A percentile compares a stretch with the other conserved stretches of the same genome.
These are phyloP conservation scores for Aspergillus calidoustus DNA, from an alignment of 2,329 filamentous ascomycete species.

Conservation along the genomic window DNA sequence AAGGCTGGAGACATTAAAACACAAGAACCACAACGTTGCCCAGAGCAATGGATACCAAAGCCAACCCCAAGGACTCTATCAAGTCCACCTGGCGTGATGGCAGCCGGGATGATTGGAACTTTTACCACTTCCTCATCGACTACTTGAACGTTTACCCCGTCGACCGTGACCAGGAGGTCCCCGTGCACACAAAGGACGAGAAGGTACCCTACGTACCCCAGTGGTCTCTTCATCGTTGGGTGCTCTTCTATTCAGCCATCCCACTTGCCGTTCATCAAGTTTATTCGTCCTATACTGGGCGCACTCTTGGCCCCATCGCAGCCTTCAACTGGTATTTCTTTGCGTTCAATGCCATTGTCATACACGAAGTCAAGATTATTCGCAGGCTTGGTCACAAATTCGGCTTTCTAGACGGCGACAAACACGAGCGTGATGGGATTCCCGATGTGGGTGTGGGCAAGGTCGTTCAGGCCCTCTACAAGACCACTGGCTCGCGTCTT, in stretches of 20 bases:
- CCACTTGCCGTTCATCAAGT: conserved; percentile 22
- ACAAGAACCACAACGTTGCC: background rate
- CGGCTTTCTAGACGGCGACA: conserved; percentile 25
- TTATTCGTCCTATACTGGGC: conserved; percentile 18
- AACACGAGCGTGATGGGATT: conserved; percentile 24
- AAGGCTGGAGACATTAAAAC: background rate
- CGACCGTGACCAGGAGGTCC: conserved; percentile 30
- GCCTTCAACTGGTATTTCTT: conserved; percentile 21
- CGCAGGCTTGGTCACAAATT: conserved; percentile 18
- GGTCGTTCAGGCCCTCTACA: conserved; percentile 19
- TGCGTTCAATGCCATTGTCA: conserved; percentile 15
- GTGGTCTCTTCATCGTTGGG: conserved; percentile 19
- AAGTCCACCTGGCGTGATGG: conserved; percentile 36
- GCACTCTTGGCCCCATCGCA: conserved; percentile 11
- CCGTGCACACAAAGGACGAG: conserved; percentile 22
- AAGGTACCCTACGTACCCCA: conserved; percentile 23
- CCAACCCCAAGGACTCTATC: conserved; percentile 37
- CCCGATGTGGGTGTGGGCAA: conserved; percentile 23
- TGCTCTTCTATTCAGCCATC: conserved; percentile 19
- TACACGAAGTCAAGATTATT: conserved; percentile 19
- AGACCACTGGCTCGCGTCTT: conserved; percentile 20
- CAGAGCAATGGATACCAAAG: conserved; percentile 27
- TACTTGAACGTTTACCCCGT: conserved; percentile 32
- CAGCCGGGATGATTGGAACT: conserved; percentile 31
- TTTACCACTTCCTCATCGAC: conserved; percentile 32